Evolutionary conservation across 2,329 filamentous ascomycete species (phyloP).

Genomic region (Exserohilum turcica): DNA sequence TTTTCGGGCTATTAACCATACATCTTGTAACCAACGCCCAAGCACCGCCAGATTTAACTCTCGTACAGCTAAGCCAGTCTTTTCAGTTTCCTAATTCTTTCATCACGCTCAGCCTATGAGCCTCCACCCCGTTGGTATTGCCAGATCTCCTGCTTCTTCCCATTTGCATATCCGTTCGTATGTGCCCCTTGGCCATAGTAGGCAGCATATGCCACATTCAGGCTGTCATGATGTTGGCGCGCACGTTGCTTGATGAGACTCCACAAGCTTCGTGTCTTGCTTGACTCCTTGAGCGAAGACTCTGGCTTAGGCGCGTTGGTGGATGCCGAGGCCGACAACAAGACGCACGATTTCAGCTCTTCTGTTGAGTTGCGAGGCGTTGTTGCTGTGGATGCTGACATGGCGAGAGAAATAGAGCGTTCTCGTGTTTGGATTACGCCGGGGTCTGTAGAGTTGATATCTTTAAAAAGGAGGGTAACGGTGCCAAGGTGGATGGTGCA

Average conservation of each 20-base stretch:
- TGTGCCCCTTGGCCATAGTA: conserved; percentile 27
- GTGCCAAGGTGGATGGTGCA: too few relatives aligned
- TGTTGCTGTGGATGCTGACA: conserved; percentile 20
- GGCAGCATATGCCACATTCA: conserved; percentile 26
- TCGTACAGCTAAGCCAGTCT: neutral
- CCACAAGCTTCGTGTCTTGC: conserved; percentile 18
- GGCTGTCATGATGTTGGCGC: conserved; percentile 28
- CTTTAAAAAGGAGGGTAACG: neutral
- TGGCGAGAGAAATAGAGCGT: neutral
- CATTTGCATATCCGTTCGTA: neutral
- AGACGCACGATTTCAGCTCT: conserved; percentile 14
- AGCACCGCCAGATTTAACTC: too few relatives aligned
- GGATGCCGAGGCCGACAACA: conserved; percentile 7
- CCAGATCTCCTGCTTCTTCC: conserved; percentile 20
- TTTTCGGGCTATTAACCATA: too few relatives aligned
- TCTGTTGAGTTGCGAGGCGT: conserved; percentile 28
- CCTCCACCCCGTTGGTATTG: conserved; percentile 20
- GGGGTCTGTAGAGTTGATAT: neutral
- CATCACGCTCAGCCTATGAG: neutral
- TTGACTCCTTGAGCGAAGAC: neutral
- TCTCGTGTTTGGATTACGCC: neutral
- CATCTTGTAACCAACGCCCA: too few relatives aligned
- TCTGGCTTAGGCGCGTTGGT: conserved; percentile 1
- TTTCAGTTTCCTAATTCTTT: too few relatives aligned
- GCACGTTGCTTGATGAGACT: conserved; percentile 23